phyloP scores from a whole-genome alignment of 768 basidiomycete genomes.

The Auricularia auricula-judae region DNA sequence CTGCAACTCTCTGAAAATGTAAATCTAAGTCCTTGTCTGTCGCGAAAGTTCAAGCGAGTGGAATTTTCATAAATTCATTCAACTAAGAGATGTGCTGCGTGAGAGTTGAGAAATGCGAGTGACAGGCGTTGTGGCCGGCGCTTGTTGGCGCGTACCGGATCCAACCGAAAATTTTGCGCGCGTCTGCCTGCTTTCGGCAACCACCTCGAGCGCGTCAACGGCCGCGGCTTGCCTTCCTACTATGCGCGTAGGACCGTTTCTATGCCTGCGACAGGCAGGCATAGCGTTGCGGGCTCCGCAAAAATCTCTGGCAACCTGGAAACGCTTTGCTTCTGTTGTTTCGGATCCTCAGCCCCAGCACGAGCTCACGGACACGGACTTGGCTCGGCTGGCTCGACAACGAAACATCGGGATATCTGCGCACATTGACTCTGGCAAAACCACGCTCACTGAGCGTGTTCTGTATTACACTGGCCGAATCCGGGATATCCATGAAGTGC shows the following conservation, averaged over 20 bases:
- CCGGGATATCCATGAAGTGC: constrained; percentile 89
- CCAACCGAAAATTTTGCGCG: no score
- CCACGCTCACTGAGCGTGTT: constrained; percentile 91
- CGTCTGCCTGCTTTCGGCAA: neutral
- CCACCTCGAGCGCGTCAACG: neutral
- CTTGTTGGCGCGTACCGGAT: no score
- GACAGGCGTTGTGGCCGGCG: no score
- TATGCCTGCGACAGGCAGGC: neutral
- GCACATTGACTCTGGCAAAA: constrained; percentile 96
- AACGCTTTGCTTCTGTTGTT: neutral
- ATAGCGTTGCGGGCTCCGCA: neutral
- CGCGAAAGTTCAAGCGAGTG: no score
- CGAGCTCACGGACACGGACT: constrained; percentile 52
- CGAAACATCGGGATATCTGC: constrained; percentile 95
- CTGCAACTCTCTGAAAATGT: no score
- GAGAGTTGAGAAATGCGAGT: no score
- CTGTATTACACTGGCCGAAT: constrained; percentile 95
- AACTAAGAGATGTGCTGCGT: no score
- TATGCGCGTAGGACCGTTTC: neutral
- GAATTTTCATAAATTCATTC: no score
- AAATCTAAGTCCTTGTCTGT: no score
- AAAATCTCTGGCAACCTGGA: neutral
- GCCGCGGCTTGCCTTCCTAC: neutral
- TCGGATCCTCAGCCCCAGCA: neutral
- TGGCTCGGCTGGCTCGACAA: constrained; percentile 55